A percentile compares a stretch with the other conserved stretches of the same genome.
Evolutionary conservation across 257 asterid species (phyloP).

Genomic region (Osmanthus fragrans): DNA sequence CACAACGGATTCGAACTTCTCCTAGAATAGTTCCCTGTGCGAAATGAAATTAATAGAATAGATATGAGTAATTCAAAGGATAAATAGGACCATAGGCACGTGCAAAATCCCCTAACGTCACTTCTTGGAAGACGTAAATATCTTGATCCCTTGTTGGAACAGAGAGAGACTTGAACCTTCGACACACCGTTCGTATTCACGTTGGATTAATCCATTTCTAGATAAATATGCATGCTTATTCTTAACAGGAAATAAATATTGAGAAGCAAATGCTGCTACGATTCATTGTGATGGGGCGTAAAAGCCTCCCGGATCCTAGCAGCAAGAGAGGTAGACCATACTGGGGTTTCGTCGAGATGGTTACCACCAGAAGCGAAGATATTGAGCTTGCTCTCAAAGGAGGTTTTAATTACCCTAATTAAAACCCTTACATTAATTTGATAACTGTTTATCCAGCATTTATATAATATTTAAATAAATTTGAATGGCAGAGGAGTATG

Average conservation of each 20-base stretch:
- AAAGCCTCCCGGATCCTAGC: conserved; percentile 60
- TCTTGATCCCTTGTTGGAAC: too few relatives aligned
- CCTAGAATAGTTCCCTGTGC: too few relatives aligned
- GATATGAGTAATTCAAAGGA: too few relatives aligned
- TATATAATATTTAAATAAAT: neutral
- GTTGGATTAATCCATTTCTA: too few relatives aligned
- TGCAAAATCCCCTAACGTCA: too few relatives aligned
- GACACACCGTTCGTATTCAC: too few relatives aligned
- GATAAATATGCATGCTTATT: neutral
- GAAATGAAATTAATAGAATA: too few relatives aligned
- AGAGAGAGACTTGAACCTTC: too few relatives aligned
- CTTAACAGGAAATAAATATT: conserved; percentile 31
- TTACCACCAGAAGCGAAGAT: conserved; percentile 34
- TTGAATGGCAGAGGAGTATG: conserved; percentile 34
- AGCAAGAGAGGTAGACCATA: conserved; percentile 38
- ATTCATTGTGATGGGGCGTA: conserved; percentile 67
- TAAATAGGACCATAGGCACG: too few relatives aligned
- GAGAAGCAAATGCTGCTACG: conserved; percentile 50
- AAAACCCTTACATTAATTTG: too few relatives aligned
- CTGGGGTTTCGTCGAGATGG: conserved; percentile 53
- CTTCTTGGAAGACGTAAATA: too few relatives aligned
- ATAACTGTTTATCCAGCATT: conserved; percentile 39
- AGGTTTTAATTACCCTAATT: conserved; percentile 21
- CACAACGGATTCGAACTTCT: too few relatives aligned
- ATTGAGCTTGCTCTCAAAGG: conserved; percentile 42